phyloP scores from a whole-genome alignment of 1,284 basidiomycete species.

The Rhodotorula sp. region DNA sequence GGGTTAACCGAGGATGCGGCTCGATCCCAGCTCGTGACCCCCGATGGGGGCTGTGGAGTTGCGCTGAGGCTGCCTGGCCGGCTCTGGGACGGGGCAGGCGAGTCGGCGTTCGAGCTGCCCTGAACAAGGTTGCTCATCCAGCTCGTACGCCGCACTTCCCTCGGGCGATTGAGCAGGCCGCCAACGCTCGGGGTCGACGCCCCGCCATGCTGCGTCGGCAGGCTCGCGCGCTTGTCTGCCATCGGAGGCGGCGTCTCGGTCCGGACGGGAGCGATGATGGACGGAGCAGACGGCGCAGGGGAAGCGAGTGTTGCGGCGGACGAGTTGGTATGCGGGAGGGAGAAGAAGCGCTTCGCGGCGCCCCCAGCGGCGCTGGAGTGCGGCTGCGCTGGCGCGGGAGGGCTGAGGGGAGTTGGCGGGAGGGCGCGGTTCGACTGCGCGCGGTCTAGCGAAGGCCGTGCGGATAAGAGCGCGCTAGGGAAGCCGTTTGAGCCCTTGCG shows the following conservation, averaged over 20 bases:
- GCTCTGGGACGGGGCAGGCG: neutral
- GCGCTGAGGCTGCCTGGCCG: neutral
- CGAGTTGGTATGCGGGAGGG: constrained; percentile 11
- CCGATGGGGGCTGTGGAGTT: neutral
- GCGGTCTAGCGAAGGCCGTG: neutral
- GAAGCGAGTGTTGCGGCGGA: neutral
- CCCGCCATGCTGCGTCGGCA: neutral
- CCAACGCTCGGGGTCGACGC: too few relatives aligned
- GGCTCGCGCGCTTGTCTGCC: constrained; percentile 3
- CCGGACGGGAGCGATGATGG: neutral
- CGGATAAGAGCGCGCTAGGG: neutral
- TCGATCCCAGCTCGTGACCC: constrained; percentile 10
- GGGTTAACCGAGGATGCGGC: neutral
- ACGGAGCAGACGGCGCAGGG: neutral
- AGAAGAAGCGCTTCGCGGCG: constrained; percentile 22
- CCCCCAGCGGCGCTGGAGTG: constrained; percentile 1
- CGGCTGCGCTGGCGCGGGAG: neutral
- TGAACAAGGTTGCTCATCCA: constrained; percentile 21
- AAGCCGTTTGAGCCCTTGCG: neutral
- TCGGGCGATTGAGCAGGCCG: neutral
- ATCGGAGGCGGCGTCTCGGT: constrained; percentile 16
- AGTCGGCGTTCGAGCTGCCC: neutral
- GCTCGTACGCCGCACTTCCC: constrained; percentile 6
- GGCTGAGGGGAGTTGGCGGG: constrained; percentile 3
- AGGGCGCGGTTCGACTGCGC: constrained; percentile 3